Conservation (phyloP, 2,329 filamentous ascomycete genomes). For the Xylaria sp. region DNA sequence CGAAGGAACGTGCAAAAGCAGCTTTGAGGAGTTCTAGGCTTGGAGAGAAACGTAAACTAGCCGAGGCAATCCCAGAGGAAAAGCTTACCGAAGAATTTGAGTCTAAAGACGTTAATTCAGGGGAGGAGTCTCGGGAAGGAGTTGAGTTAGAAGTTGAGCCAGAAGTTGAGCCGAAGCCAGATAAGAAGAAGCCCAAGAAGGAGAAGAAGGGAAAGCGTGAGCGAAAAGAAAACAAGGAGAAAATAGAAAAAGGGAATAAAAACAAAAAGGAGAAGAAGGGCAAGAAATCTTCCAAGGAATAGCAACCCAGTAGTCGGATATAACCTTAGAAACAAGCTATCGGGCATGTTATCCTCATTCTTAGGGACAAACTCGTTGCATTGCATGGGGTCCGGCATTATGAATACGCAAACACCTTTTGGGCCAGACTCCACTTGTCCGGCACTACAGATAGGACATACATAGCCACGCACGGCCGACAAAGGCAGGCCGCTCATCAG, state of each 20-base stretch:
- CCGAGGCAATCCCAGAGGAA: slow-evolving; percentile 36
- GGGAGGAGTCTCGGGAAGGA: slow-evolving; percentile 52
- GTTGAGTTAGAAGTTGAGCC: slow-evolving; percentile 44
- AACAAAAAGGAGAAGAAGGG: slow-evolving; percentile 47
- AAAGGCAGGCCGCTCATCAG: background rate
- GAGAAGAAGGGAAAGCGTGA: slow-evolving; percentile 51
- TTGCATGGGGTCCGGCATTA: background rate
- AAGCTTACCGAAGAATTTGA: slow-evolving; percentile 40
- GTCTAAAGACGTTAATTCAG: slow-evolving; percentile 36
- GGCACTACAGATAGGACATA: background rate
- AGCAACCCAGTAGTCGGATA: slow-evolving; percentile 16
- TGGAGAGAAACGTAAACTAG: slow-evolving; percentile 47
- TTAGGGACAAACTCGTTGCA: too few species aligned
- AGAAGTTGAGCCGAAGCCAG: slow-evolving; percentile 47
- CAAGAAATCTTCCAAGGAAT: slow-evolving; percentile 41
- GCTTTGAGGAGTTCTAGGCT: slow-evolving; percentile 57
- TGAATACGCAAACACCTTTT: background rate
- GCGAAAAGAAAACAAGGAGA: slow-evolving; percentile 48
- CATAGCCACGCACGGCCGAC: background rate
- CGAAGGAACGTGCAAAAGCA: slow-evolving; percentile 65
- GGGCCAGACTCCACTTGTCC: background rate
- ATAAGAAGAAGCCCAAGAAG: slow-evolving; percentile 52
- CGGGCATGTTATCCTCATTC: background rate
- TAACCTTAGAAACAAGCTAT: background rate
- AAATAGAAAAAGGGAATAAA: slow-evolving; percentile 33